phyloP scores from a whole-genome alignment of 2,329 filamentous ascomycete genomes.

The Hypoxylon sp. region DNA sequence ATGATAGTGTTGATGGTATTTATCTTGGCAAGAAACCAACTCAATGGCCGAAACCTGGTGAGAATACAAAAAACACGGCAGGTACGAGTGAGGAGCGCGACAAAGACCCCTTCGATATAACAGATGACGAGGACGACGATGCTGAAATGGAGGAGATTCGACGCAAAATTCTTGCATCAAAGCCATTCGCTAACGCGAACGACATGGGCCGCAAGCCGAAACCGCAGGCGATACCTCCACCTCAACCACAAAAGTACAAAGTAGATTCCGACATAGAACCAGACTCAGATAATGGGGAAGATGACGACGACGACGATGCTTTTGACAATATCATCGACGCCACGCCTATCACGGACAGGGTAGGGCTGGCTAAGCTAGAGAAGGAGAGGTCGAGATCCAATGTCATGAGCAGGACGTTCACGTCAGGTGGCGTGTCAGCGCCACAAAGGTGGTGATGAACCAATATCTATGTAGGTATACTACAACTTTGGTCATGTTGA shows the following conservation, averaged over 20 bases:
- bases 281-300: constrained; percentile 73
- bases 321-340: constrained; percentile 96
- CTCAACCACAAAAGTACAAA: constrained; percentile 61
- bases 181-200: constrained; percentile 78
- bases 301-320: constrained; percentile 71
- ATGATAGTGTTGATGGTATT: constrained; percentile 66
- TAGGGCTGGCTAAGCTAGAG: constrained; percentile 71
- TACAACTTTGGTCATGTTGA: constrained; percentile 2
- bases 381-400: constrained; percentile 64
- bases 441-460: constrained; percentile 58
- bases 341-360: constrained; percentile 87
- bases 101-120: constrained; percentile 78
- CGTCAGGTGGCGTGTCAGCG: constrained; percentile 61
- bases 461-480: constrained; percentile 2
- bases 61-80: constrained; percentile 51
- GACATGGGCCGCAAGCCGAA: constrained; percentile 63
- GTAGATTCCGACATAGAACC: constrained; percentile 76
- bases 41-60: constrained; percentile 48
- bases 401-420: constrained; percentile 64
- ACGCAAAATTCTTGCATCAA: constrained; percentile 89
- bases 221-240: constrained; percentile 72
- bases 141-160: constrained; percentile 91
- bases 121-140: constrained; percentile 79
- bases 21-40: constrained; percentile 68
- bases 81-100: constrained; percentile 63